Conservation (phyloP, 2,329 filamentous ascomycete genomes). For the Xylariaceae sp. region DNA sequence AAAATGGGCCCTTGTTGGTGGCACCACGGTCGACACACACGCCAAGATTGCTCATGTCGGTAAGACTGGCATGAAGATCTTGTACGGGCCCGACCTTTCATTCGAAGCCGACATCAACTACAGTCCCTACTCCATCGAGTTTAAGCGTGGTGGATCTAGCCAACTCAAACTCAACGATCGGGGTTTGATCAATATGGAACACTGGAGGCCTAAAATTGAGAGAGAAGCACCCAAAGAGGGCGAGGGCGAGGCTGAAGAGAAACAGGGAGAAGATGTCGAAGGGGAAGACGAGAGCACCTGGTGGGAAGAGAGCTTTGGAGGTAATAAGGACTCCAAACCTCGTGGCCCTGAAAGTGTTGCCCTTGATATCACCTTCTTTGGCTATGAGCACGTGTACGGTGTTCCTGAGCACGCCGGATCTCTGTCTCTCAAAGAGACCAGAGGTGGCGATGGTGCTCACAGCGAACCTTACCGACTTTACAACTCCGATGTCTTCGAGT, state of each 20-base stretch:
- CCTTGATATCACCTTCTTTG: conserved; percentile 86
- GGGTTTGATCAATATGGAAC: conserved; percentile 89
- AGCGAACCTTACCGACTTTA: conserved; percentile 89
- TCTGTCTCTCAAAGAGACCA: conserved; percentile 83
- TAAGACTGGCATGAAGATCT: conserved; percentile 65
- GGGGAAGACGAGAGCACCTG: conserved; percentile 80
- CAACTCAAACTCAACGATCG: conserved; percentile 87
- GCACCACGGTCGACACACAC: conserved; percentile 66
- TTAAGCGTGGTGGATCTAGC: conserved; percentile 74
- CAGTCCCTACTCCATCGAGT: conserved; percentile 79
- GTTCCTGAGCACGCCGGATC: conserved; percentile 91
- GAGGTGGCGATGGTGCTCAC: conserved; percentile 81
- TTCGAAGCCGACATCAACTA: conserved; percentile 83
- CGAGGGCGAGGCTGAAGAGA: conserved; percentile 45
- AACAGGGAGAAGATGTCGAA: conserved; percentile 35
- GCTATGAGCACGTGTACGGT: conserved; percentile 88
- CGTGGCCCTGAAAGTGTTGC: conserved; percentile 87
- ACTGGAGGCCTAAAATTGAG: conserved; percentile 88
- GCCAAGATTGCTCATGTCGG: conserved; percentile 65
- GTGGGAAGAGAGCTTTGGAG: conserved; percentile 97
- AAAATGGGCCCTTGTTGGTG: conserved; percentile 82
- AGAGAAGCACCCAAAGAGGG: conserved; percentile 40
- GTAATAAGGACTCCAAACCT: conserved; percentile 94
- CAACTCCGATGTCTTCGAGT: conserved; percentile 97
- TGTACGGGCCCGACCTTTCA: conserved; percentile 71